These are phyloP conservation scores for Debaryomycetaceae sp. DNA, from an alignment of 1,139 yeast genomes.

Conservation along the genomic window DNA sequence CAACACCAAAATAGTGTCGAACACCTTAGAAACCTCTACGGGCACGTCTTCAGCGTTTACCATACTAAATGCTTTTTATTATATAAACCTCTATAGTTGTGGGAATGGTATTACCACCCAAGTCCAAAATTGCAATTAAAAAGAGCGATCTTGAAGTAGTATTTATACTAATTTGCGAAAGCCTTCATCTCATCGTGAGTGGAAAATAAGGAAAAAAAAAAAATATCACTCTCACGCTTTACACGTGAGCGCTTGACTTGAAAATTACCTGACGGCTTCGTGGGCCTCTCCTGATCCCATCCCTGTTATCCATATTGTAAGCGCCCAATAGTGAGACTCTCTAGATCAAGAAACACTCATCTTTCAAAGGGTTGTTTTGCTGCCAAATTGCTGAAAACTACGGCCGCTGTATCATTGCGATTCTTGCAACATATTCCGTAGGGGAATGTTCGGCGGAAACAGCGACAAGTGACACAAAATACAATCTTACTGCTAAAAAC, in stretches of 20 bases:
- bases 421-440: not conserved
- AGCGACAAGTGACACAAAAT: not conserved
- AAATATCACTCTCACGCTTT: not conserved
- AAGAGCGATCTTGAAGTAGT: not conserved
- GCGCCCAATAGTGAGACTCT: not conserved
- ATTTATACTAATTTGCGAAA: not conserved
- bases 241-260: not conserved
- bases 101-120: not conserved
- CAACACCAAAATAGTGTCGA: conserved; percentile 94
- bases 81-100: not conserved
- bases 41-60: conserved; percentile 33
- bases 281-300: not conserved
- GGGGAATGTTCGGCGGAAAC: not conserved
- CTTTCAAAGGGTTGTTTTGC: too few species aligned
- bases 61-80: conserved; percentile 1
- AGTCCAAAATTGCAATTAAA: not conserved
- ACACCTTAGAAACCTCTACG: conserved; percentile 71
- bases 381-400: not conserved
- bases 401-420: not conserved
- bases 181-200: not conserved
- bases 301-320: not conserved
- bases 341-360: too few species aligned
- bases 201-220: not conserved
- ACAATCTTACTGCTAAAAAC: not conserved
- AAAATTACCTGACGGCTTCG: not conserved